Percentiles rank a stretch among this genome's conserved stretches.
Evolutionary conservation across 169 alveolate genomes (phyloP).

Genomic region (Plasmodium malariae): DNA sequence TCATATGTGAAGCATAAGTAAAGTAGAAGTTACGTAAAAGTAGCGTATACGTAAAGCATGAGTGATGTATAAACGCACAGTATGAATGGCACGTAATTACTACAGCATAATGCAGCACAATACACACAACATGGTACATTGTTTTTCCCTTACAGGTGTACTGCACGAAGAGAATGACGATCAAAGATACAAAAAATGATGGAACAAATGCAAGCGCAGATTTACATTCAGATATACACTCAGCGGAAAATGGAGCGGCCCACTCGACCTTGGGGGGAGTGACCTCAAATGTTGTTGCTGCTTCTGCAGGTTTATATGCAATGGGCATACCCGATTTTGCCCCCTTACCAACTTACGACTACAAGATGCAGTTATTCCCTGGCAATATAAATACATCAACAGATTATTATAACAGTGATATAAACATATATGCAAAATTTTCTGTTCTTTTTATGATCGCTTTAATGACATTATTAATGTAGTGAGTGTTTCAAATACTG

Average conservation of each 20-base stretch:
- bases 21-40: too few species aligned
- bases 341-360: constrained; percentile 4
- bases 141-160: constrained; percentile 36
- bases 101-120: too few species aligned
- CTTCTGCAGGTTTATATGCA: constrained; percentile 6
- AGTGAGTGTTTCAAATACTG: too few species aligned
- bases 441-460: not conserved
- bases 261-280: not conserved
- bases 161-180: constrained; percentile 22
- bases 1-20: too few species aligned
- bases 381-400: too few species aligned
- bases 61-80: too few species aligned
- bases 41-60: too few species aligned
- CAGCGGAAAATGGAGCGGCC: not conserved
- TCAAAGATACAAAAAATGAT: not conserved
- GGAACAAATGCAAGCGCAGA: too few species aligned
- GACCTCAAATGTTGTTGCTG: not conserved
- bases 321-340: constrained; percentile 1
- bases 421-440: not conserved
- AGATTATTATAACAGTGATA: constrained; percentile 1
- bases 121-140: too few species aligned
- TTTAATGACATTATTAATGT: too few species aligned
- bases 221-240: too few species aligned
- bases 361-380: not conserved
- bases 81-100: too few species aligned